A percentile compares a stretch with the other conserved stretches of the same genome.
phyloP scores from a whole-genome alignment of 306 rosid genomes.

The Erythrophleum fordii region DNA sequence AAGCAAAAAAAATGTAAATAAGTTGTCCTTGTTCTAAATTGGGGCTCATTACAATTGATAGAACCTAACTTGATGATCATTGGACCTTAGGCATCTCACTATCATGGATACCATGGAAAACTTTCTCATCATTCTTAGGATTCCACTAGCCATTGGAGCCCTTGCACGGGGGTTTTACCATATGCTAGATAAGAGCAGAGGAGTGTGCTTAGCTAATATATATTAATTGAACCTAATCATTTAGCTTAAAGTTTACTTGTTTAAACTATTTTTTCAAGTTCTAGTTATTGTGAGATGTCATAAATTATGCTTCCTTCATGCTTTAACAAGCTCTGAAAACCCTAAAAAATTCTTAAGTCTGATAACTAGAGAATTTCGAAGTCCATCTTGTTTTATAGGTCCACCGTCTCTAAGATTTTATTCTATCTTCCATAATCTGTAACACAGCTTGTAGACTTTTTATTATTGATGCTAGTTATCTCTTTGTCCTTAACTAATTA shows the following conservation, averaged over 20 bases:
- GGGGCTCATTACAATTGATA: too few species aligned
- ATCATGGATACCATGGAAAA: background rate
- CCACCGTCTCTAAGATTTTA: slow-evolving; percentile 20
- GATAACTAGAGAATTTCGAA: slow-evolving; percentile 15
- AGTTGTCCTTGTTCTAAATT: too few species aligned
- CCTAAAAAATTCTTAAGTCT: too few species aligned
- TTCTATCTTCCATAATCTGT: background rate
- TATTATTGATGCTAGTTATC: slow-evolving; percentile 18
- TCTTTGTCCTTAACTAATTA: slow-evolving; percentile 30
- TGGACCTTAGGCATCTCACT: too few species aligned
- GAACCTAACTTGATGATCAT: background rate
- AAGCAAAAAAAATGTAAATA: too few species aligned
- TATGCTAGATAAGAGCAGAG: too few species aligned
- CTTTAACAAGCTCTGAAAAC: background rate
- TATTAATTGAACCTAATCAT: too few species aligned
- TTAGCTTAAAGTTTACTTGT: too few species aligned
- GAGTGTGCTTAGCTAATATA: too few species aligned
- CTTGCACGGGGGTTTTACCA: background rate
- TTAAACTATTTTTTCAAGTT: too few species aligned
- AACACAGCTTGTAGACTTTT: background rate
- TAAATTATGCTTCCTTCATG: slow-evolving; percentile 17
- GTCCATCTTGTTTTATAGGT: background rate
- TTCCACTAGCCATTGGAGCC: background rate
- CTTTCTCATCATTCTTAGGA: background rate
- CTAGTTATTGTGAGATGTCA: background rate